These are phyloP conservation scores for Taphrina betulina DNA, from an alignment of 1,139 yeast species.

Conservation along the genomic window DNA sequence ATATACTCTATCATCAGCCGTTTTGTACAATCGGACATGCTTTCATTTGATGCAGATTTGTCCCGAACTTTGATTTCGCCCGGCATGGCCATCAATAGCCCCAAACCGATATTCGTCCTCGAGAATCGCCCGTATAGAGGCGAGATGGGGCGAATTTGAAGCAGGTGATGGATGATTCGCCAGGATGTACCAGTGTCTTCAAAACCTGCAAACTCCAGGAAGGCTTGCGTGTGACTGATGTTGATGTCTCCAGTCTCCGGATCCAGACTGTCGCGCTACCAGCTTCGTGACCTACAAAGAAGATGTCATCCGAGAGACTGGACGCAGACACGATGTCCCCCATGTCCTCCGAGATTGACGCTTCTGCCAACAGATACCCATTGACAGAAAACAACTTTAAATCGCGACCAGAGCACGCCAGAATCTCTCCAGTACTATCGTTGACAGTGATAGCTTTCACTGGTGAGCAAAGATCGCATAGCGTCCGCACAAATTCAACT, in stretches of 20 bases:
- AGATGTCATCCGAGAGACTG: neutral
- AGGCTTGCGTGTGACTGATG: no score
- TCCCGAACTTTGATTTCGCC: no score
- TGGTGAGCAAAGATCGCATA: slow-evolving; percentile 19
- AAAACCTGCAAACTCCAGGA: neutral
- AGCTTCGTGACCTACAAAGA: slow-evolving; percentile 5
- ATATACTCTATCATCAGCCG: no score
- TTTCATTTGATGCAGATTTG: no score
- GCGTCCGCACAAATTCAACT: slow-evolving; percentile 37
- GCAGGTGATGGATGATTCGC: neutral
- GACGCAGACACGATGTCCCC: neutral
- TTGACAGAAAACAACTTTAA: slow-evolving; percentile 8
- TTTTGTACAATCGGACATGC: no score
- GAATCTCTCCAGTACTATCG: slow-evolving; percentile 39
- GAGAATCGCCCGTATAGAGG: neutral
- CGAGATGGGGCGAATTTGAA: neutral
- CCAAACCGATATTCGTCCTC: neutral
- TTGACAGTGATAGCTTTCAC: slow-evolving; percentile 37
- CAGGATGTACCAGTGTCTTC: neutral
- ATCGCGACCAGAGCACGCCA: slow-evolving; percentile 27
- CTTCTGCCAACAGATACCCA: slow-evolving; percentile 2
- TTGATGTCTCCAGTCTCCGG: no score
- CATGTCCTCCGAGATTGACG: neutral
- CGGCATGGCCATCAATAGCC: no score
- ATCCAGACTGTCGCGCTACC: slow-evolving; percentile 1